Evolutionary conservation across 2,329 filamentous ascomycete species (phyloP), one percentile per base, ranked within the genome.

Genomic region (Colletotrichum sp.): DNA sequence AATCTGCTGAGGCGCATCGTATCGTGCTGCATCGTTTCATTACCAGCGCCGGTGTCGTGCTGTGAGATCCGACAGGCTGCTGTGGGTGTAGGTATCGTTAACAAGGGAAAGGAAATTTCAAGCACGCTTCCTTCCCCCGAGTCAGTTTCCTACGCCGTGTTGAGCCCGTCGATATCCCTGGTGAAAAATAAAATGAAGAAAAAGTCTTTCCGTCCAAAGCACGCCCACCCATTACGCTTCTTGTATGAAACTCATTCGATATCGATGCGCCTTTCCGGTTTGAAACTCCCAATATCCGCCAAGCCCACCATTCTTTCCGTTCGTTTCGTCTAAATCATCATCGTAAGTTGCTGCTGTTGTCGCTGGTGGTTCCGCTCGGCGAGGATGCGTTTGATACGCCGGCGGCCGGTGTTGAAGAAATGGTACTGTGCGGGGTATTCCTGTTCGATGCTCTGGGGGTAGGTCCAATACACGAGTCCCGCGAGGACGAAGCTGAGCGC

Each of bases 401-500:
- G 74, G 14, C 74, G 64, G 59, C 74, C 74, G 26, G 74, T 76
- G 59, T 75, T 73, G 57, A 76, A 68, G 21, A 76, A 69, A 30
- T 76, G 72, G 32, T 76, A 76, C 34, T 74, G 74, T 12, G 74
- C 57, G 36, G 83, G 83, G 55, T 85, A 86, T 32, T 81, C 82
- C 71, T 86, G 85, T 73, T 86, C 83, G 6, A 86, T 79, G 24
- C 81, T 83, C 57, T 84, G 84, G 9, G 86, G 86, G 39, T 87
- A 86, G 7, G 85, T 86, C 84, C 84, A 87, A 63, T 85, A 83
- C n/a, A 86, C 83, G 30, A 86, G 72, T 2, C 81, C 79, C 1
- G 83, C 79, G 36, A 82, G 75, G 5, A 82, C 57, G 48, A 79
- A 81, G 74, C 82, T 83, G 39, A 82, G 61, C 21, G 75, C 61